phyloP scores from a whole-genome alignment of 495 filamentous ascomycete species.

The Penicillium herquei region DNA sequence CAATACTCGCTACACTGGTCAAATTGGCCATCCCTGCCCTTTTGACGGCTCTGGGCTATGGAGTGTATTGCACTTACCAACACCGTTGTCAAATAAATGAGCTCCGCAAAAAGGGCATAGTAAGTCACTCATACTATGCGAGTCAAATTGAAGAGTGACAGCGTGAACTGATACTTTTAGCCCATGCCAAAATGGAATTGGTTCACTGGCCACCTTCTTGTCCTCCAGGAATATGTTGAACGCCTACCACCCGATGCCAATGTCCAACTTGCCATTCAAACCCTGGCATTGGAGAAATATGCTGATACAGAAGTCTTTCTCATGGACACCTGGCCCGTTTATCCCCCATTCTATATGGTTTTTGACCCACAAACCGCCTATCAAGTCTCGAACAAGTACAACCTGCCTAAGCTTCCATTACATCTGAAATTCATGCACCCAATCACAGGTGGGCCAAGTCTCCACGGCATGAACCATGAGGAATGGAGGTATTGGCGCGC shows the following conservation, averaged over 20 bases:
- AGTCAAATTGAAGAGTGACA: not conserved
- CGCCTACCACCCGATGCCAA: not conserved
- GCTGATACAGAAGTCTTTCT: not conserved
- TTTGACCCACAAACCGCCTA: not conserved
- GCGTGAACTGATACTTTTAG: not conserved
- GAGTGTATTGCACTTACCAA: not conserved
- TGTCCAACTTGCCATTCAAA: constrained; percentile 1
- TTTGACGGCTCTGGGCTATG: not conserved
- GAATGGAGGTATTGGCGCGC: constrained; percentile 2
- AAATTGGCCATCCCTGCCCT: not conserved
- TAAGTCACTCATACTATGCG: not conserved
- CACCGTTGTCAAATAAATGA: not conserved
- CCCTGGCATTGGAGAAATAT: not conserved
- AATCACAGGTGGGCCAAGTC: not conserved
- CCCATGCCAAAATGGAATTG: constrained; percentile 4
- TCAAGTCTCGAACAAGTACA: not conserved
- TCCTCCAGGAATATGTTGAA: not conserved
- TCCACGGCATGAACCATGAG: not conserved
- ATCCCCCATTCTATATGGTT: not conserved
- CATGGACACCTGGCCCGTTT: not conserved
- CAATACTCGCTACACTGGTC: not conserved
- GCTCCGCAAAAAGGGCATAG: not conserved
- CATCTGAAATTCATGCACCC: not conserved
- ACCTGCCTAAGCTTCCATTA: not conserved
- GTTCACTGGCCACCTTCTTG: constrained; percentile 1